Conservation (phyloP, 345 rosid genomes). For the Melaleuca alternifolia region DNA sequence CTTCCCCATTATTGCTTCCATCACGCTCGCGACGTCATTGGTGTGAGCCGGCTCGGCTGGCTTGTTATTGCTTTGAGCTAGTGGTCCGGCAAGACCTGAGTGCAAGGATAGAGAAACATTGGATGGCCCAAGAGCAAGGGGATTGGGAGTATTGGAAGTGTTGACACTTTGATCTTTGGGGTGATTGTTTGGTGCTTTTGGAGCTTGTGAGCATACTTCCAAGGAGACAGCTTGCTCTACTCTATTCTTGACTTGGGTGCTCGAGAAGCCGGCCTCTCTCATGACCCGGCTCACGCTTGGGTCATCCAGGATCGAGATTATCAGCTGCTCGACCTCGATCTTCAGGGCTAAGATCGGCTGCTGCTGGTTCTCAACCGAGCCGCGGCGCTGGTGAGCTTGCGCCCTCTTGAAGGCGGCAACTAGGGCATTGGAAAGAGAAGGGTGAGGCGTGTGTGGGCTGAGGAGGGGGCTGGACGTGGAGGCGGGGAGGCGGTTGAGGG, state of each 20-base stretch:
- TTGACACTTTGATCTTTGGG: background rate
- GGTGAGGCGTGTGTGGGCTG: conserved; percentile 25
- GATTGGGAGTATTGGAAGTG: background rate
- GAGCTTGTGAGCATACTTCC: conserved; percentile 22
- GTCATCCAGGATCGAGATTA: conserved; percentile 58
- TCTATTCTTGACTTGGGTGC: conserved; percentile 44
- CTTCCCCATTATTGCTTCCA: conserved; percentile 25
- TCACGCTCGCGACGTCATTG: conserved; percentile 32
- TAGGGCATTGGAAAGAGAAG: conserved; percentile 61
- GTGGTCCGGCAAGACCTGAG: conserved; percentile 10
- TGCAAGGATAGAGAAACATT: conserved; percentile 6
- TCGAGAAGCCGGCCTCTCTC: conserved; percentile 81
- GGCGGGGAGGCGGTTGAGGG: conserved; percentile 68
- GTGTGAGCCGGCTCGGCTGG: background rate
- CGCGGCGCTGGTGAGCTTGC: conserved; percentile 74
- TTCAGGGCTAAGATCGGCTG: conserved; percentile 66
- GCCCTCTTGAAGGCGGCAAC: conserved; percentile 76
- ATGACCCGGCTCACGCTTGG: conserved; percentile 77
- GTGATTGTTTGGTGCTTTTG: background rate
- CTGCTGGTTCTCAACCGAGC: conserved; percentile 68
- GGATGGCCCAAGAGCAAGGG: background rate
- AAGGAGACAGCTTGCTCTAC: conserved; percentile 54
- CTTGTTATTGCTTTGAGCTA: conserved; percentile 8
- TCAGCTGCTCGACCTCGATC: conserved; percentile 55
- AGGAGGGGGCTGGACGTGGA: conserved; percentile 47